Evolutionary conservation across 768 basidiomycete species (phyloP), one percentile per base, ranked within the genome.

Genomic region (Cubamyces lactineus): DNA sequence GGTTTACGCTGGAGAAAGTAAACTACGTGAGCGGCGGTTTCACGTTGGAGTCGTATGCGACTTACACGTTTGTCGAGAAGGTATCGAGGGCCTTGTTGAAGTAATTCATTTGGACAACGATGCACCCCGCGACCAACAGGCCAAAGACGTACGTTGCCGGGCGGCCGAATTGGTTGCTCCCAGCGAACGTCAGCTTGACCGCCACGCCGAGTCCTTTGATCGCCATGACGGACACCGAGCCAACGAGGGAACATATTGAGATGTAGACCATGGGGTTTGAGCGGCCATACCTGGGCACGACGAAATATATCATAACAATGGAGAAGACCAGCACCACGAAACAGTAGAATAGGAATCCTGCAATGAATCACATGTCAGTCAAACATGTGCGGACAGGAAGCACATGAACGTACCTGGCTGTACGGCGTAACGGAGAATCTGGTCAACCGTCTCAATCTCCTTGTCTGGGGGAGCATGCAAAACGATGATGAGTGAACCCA

Each of bases 141-240:
- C 87, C 94, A 69, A 98, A 96, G 24, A 98, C 86, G 74, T 98
- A 99, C 16, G 97, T 99, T 72, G 92, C 94, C 39, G 91, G 88
- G 71, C 95, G 92, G 0, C 89, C 85, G 71, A 99, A 91, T 75
- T 99, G 97, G 75, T 98, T 99, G 71, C 92, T 92, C 49, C 96
- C 96, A 8, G 85, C 82, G 61, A 98, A 78, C 0, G 95, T 98
- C 58, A 99, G 84, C 75, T 98, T 98, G 69, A 99, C 84, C 2
- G 97, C 96, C 52, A 98, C 88, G 48, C 97, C 97, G 69, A 99
- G 94, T 49, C 95, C 96, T 79, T 99, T 99, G 81, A 98, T 91
- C 42, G 94, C 91, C 97, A 99, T 98, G 76, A 98, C 87, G 17
- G 94, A 94, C 46, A 99, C 86, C 26, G 93, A 95, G 16, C 97